These are phyloP conservation scores for Fusarium vanettenii DNA, from an alignment of 2,329 filamentous ascomycete species.

Conservation along the genomic window DNA sequence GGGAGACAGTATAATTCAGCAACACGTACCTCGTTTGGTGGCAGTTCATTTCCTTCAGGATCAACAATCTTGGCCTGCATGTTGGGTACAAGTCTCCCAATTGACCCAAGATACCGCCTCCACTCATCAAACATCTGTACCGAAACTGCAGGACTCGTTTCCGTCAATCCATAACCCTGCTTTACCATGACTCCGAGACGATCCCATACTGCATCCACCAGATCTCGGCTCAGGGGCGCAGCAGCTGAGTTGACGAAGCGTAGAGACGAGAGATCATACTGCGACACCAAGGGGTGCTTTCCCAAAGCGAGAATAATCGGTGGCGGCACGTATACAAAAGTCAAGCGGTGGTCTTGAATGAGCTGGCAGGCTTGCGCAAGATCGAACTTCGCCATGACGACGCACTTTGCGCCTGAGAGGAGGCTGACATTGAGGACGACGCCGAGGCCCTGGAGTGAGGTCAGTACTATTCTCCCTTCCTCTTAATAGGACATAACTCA, in stretches of 20 bases:
- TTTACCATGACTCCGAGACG: conserved; percentile 84
- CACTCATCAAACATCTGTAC: conserved; percentile 81
- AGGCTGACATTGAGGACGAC: conserved; percentile 46
- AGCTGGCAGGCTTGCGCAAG: conserved; percentile 81
- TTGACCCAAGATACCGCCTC: conserved; percentile 79
- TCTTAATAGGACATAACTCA: conserved; percentile 49
- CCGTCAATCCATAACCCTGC: conserved; percentile 91
- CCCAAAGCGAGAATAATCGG: conserved; percentile 84
- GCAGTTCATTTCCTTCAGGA: conserved; percentile 65
- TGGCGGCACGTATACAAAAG: conserved; percentile 84
- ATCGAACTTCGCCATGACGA: conserved; percentile 82
- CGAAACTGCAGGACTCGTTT: conserved; percentile 85
- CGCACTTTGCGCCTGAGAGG: conserved; percentile 75
- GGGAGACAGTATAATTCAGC: no score
- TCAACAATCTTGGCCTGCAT: conserved; percentile 86
- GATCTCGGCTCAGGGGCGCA: conserved; percentile 83
- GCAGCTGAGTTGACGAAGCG: conserved; percentile 90
- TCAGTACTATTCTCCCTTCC: not conserved
- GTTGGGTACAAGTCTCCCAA: conserved; percentile 82
- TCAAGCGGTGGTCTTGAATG: conserved; percentile 80
- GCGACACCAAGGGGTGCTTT: conserved; percentile 81
- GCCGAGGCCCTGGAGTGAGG: conserved; percentile 44
- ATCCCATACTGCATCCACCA: conserved; percentile 80
- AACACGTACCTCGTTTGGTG: conserved; percentile 57
- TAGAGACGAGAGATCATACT: conserved; percentile 83